Evolutionary conservation across 2,329 filamentous ascomycete genomes (phyloP), one percentile per base, ranked within the genome.

Genomic region (Penicillium digitatum): DNA sequence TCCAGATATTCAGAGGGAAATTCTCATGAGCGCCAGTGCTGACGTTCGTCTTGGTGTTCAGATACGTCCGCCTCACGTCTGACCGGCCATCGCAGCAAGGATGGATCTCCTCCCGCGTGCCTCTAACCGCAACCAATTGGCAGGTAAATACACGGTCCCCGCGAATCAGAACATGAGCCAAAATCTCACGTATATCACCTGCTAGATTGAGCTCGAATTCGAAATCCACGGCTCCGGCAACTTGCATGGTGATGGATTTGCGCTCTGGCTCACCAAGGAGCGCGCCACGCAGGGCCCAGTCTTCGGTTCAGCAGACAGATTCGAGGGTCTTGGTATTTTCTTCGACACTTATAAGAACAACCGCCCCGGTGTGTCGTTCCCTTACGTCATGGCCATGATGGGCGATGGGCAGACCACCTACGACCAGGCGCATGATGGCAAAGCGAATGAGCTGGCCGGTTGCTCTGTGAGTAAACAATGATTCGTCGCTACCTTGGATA

Each of bases 311-410:
- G 80, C 82, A 29, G 93, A 99, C 76, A 84, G 84, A 61, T 99
- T 97, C 66, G 93, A 99, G 73, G 94, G 94, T 5, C 82, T 99
- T 44, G 94, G 91, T 52, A 82, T 99, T 74, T 97, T 96, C 79
- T 84, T 99, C 77, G 94, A 99, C 73, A 99, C 94, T 42, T 99
- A 99, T 82, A 99, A 99, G 85, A 99, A 99, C 80, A 96, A 96
- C 79, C 86, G 94, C 14, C 93, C 94, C 0, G 94, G 94, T 40
- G 88, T 90, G 39, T 89, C 96, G 44, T 99, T 99, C 76, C 94
- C 94, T 48, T 96, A 96, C 71, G 88, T 99, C 68, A 96, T 97
- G 92, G 93, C 92, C 60, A 97, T 97, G 94, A 81, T 91, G 64
- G 94, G 94, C 57, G 94, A 99, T 72, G 93, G 94, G 59, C 80